phyloP scores from a whole-genome alignment of 192 early-diverging fungal species.

The Allomyces macrogynus region DNA sequence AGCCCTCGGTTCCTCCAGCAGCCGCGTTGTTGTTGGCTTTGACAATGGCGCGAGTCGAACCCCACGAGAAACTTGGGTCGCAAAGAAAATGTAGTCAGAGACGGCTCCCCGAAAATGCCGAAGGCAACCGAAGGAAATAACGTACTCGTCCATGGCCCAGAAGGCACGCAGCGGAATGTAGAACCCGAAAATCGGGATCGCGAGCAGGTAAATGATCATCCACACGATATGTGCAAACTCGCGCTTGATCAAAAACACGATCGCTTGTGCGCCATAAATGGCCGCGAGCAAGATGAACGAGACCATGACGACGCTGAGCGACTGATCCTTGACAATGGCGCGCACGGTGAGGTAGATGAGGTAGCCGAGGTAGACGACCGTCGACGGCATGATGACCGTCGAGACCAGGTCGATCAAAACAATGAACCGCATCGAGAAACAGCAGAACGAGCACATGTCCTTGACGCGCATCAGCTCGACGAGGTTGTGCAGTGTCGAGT shows the following conservation, averaged over 20 bases:
- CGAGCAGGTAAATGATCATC: slow-evolving; percentile 74
- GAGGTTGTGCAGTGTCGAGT: slow-evolving; percentile 97
- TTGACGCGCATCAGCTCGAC: slow-evolving; percentile 81
- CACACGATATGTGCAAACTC: slow-evolving; percentile 84
- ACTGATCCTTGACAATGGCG: slow-evolving; percentile 45
- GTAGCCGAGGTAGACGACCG: slow-evolving; percentile 71
- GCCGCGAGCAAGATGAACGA: slow-evolving; percentile 66
- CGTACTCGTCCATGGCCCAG: slow-evolving; percentile 38
- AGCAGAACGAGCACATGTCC: slow-evolving; percentile 89
- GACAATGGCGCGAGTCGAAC: no score
- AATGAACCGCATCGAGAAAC: slow-evolving; percentile 93
- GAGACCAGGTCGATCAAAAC: slow-evolving; percentile 86
- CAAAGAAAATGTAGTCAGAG: no score
- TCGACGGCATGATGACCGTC: slow-evolving; percentile 81
- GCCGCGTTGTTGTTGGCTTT: no score
- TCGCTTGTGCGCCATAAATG: slow-evolving; percentile 72
- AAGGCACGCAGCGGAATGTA: slow-evolving; percentile 37
- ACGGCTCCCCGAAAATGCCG: no score
- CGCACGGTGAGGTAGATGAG: slow-evolving; percentile 45
- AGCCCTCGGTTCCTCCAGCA: no score
- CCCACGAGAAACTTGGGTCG: no score
- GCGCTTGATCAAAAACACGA: slow-evolving; percentile 63
- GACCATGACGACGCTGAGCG: slow-evolving; percentile 57
- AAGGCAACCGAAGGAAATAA: no score
- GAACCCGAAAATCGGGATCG: slow-evolving; percentile 28